phyloP scores from a whole-genome alignment of 2,329 filamentous ascomycete species.

The Botrytis elliptica region DNA sequence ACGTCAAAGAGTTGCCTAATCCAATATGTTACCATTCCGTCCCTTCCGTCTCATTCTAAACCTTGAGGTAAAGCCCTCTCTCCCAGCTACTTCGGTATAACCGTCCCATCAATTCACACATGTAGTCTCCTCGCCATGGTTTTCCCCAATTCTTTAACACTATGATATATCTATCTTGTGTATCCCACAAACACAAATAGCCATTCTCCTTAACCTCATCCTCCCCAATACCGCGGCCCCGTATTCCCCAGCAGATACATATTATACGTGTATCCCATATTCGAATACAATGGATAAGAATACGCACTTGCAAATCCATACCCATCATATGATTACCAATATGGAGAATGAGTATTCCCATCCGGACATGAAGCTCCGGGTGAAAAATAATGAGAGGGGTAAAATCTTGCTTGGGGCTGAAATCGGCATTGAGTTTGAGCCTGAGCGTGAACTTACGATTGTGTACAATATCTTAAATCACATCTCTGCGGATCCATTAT shows the following conservation, averaged over 20 bases:
- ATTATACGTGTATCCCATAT: not conserved
- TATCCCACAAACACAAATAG: not conserved
- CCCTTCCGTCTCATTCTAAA: not conserved
- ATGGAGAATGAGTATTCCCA: not conserved
- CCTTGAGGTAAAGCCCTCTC: not conserved
- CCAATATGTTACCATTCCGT: not conserved
- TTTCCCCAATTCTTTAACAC: not conserved
- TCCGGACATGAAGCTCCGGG: not conserved
- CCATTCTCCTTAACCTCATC: not conserved
- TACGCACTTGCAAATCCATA: not conserved
- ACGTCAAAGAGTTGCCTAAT: not conserved
- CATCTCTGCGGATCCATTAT: not conserved
- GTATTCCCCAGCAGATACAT: not conserved
- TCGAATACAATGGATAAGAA: not conserved
- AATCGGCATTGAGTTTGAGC: not conserved
- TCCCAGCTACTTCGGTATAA: not conserved
- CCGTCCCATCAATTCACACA: not conserved
- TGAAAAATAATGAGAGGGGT: not conserved
- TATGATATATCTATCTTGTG: not conserved
- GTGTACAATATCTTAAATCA: too few species aligned
- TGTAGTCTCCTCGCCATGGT: not conserved
- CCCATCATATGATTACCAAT: not conserved
- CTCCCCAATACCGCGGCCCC: not conserved
- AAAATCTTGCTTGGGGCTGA: not conserved
- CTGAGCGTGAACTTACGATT: not conserved